Percentiles rank a stretch among this genome's conserved stretches.
Conservation (phyloP, 2,329 filamentous ascomycete genomes). For the Knoxdaviesia proteae region DNA sequence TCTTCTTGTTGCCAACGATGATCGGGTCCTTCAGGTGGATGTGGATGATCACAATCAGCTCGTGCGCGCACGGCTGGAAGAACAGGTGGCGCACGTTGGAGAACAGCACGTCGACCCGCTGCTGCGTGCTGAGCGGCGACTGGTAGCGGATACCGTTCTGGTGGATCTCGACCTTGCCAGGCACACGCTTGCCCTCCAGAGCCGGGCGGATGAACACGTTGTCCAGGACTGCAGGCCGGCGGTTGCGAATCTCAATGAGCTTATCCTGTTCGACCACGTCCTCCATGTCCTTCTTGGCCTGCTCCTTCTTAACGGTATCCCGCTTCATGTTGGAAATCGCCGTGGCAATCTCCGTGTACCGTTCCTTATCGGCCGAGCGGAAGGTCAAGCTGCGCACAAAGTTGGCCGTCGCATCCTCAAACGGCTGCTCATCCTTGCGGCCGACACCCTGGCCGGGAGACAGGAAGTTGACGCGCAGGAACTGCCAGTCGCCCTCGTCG, state of each 20-base stretch:
- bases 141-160: slow-evolving; percentile 96
- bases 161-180: slow-evolving; percentile 91
- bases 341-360: slow-evolving; percentile 76
- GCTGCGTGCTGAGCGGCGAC: slow-evolving; percentile 57
- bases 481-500: slow-evolving; percentile 84
- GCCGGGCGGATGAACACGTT: slow-evolving; percentile 92
- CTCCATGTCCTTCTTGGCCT: slow-evolving; percentile 98
- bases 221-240: slow-evolving; percentile 72
- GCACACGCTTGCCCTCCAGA: slow-evolving; percentile 89
- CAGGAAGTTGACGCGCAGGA: slow-evolving; percentile 88
- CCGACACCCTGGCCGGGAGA: slow-evolving; percentile 95
- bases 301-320: slow-evolving; percentile 74
- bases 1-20: slow-evolving; percentile 90
- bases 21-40: slow-evolving; percentile 96
- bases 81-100: slow-evolving; percentile 97
- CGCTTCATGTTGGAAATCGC: slow-evolving; percentile 96
- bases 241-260: slow-evolving; percentile 81
- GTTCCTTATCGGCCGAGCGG: slow-evolving; percentile 69
- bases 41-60: slow-evolving; percentile 94
- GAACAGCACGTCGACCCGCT: slow-evolving; percentile 84
- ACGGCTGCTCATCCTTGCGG: slow-evolving; percentile 90
- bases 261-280: slow-evolving; percentile 99
- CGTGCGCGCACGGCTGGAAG: slow-evolving; percentile 92
- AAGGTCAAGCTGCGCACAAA: slow-evolving; percentile 93
- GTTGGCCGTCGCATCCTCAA: slow-evolving; percentile 87